These are phyloP conservation scores for Lachnellula hyalina DNA, from an alignment of 2,329 filamentous ascomycete genomes.

Conservation along the genomic window DNA sequence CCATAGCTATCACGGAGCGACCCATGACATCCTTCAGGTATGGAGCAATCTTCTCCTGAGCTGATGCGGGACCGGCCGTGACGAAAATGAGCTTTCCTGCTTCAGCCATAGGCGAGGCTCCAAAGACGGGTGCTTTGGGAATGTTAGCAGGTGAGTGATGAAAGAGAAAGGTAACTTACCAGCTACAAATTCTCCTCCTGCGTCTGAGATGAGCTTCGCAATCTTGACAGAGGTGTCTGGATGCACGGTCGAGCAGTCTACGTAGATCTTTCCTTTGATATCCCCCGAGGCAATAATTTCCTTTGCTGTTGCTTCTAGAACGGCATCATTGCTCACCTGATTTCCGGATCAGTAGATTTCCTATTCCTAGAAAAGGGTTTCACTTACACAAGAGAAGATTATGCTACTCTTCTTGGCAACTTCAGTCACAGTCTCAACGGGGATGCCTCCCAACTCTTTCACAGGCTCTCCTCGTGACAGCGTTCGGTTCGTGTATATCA, in stretches of 20 bases:
- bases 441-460: conserved; percentile 32
- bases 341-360: not conserved
- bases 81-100: conserved; percentile 42
- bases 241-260: conserved; percentile 32
- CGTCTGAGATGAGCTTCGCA: conserved; percentile 30
- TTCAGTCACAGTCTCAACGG: conserved; percentile 24
- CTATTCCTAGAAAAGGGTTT: conserved; percentile 26
- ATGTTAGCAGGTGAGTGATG: conserved; percentile 22
- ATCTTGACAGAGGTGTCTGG: conserved; percentile 32
- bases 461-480: conserved; percentile 35
- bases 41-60: conserved; percentile 33
- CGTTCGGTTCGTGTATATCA: conserved; percentile 38
- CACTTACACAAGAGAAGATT: conserved; percentile 30
- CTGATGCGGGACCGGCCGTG: conserved; percentile 34
- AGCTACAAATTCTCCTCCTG: conserved; percentile 31
- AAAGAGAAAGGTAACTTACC: conserved; percentile 9
- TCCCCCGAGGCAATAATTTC: conserved; percentile 21
- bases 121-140: conserved; percentile 38
- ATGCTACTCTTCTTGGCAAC: conserved; percentile 34
- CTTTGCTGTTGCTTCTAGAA: conserved; percentile 31
- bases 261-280: conserved; percentile 29
- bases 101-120: conserved; percentile 38
- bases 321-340: conserved; percentile 37
- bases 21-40: conserved; percentile 41
- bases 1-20: conserved; percentile 36